Evolutionary conservation across 352 stramenopile species (phyloP).

Genomic region (Pythium rishiriense): DNA sequence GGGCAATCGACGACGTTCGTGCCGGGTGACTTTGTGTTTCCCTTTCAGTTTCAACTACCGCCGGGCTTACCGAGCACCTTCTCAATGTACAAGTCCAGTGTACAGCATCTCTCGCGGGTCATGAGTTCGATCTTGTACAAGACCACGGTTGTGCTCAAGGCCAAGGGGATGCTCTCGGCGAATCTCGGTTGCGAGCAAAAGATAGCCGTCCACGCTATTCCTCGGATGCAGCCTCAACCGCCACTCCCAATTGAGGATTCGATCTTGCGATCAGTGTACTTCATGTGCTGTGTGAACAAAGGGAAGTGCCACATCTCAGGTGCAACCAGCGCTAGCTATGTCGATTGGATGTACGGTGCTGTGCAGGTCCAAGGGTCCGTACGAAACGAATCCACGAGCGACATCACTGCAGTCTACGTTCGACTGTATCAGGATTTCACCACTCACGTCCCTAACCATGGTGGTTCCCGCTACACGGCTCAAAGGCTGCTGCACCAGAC

Average conservation of each 20-base stretch:
- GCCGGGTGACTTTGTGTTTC: constrained; percentile 15
- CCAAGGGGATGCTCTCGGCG: constrained; percentile 12
- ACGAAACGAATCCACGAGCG: constrained; percentile 9
- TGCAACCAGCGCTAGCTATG: constrained; percentile 3
- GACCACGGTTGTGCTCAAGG: constrained; percentile 8
- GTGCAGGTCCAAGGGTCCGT: constrained; percentile 6
- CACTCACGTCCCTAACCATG: constrained; percentile 11
- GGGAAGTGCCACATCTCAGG: constrained; percentile 7
- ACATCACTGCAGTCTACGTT: neutral
- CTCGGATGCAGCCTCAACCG: neutral
- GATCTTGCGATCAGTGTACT: constrained; percentile 4
- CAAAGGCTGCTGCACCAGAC: constrained; percentile 3
- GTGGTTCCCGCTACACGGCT: neutral
- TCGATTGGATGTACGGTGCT: constrained; percentile 2
- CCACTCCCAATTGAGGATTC: neutral
- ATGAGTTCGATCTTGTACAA: constrained; percentile 18
- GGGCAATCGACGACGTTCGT: neutral
- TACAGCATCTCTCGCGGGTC: constrained; percentile 1
- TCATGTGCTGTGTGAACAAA: constrained; percentile 26
- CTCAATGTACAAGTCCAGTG: neutral
- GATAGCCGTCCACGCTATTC: constrained; percentile 19
- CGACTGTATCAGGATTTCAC: constrained; percentile 18
- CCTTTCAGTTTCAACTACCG: constrained; percentile 20
- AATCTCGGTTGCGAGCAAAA: constrained; percentile 2
- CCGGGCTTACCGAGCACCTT: constrained; percentile 2